phyloP scores from a whole-genome alignment of 768 basidiomycete genomes.

The Trametes cinnabarina region DNA sequence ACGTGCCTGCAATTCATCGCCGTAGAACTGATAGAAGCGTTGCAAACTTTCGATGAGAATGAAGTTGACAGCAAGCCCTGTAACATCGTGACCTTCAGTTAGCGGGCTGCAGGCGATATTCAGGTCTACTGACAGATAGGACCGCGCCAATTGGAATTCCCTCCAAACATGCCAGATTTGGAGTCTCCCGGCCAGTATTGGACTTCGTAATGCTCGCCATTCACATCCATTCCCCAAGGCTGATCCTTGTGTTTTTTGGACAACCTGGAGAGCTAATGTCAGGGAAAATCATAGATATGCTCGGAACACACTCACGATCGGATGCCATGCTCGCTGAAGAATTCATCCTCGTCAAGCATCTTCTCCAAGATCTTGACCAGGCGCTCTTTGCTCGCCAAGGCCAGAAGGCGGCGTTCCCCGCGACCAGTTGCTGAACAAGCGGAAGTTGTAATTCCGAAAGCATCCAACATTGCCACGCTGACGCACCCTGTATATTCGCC shows the following conservation, averaged over 20 bases:
- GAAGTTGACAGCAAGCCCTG: conserved; percentile 96
- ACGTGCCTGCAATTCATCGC: conserved; percentile 77
- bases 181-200: conserved; percentile 99
- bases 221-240: conserved; percentile 94
- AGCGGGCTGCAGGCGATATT: background rate
- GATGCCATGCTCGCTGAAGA: conserved; percentile 92
- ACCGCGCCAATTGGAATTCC: conserved; percentile 98
- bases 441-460: too few species aligned
- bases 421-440: conserved; percentile 61
- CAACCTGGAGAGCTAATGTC: conserved; percentile 47
- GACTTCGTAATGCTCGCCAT: conserved; percentile 89
- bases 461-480: too few species aligned
- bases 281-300: background rate
- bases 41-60: conserved; percentile 94
- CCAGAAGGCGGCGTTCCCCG: conserved; percentile 84
- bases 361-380: conserved; percentile 85
- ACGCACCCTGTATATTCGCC: conserved; percentile 90
- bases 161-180: conserved; percentile 95
- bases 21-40: conserved; percentile 97
- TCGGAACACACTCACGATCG: conserved; percentile 83
- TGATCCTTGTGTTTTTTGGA: conserved; percentile 88
- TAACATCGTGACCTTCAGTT: conserved; percentile 7
- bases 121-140: conserved; percentile 61
- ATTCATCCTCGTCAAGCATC: conserved; percentile 97
- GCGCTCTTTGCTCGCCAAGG: conserved; percentile 89